phyloP scores from a whole-genome alignment of 345 rosid genomes.

The Arabidopsis arenosa region DNA sequence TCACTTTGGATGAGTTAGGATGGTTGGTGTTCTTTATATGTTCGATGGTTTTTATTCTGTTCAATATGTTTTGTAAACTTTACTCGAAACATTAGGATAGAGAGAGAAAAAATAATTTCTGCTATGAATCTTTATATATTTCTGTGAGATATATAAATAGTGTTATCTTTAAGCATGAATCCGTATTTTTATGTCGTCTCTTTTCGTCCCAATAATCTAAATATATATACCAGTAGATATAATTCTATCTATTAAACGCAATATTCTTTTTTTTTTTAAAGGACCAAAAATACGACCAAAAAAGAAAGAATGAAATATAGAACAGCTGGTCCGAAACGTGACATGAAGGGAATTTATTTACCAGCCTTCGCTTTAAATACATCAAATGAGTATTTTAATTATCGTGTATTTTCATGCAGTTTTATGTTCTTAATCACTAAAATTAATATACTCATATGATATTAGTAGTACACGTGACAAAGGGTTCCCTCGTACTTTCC shows the following conservation, averaged over 20 bases:
- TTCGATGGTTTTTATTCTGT: conserved; percentile 42
- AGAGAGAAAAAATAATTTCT: conserved; percentile 17
- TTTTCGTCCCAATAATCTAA: conserved; percentile 16
- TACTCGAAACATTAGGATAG: conserved; percentile 32
- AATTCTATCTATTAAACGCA: conserved; percentile 6
- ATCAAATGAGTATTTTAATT: neutral
- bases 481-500: conserved; percentile 23
- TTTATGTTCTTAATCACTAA: neutral
- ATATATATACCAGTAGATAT: conserved; percentile 18
- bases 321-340: conserved; percentile 43
- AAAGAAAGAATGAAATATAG: conserved; percentile 18
- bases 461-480: conserved; percentile 37
- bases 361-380: conserved; percentile 31
- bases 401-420: conserved; percentile 29
- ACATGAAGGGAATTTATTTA: conserved; percentile 33
- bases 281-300: neutral
- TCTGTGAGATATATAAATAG: conserved; percentile 20
- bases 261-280: neutral
- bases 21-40: conserved; percentile 47
- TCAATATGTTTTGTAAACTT: conserved; percentile 33
- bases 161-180: conserved; percentile 39
- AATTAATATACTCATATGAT: conserved; percentile 23
- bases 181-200: conserved; percentile 35
- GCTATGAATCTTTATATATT: conserved; percentile 39
- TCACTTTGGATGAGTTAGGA: conserved; percentile 43